Evolutionary conservation across 352 stramenopile species (phyloP), one percentile per base, ranked within the genome.

Genomic region (Pythium aphanidermatum): DNA sequence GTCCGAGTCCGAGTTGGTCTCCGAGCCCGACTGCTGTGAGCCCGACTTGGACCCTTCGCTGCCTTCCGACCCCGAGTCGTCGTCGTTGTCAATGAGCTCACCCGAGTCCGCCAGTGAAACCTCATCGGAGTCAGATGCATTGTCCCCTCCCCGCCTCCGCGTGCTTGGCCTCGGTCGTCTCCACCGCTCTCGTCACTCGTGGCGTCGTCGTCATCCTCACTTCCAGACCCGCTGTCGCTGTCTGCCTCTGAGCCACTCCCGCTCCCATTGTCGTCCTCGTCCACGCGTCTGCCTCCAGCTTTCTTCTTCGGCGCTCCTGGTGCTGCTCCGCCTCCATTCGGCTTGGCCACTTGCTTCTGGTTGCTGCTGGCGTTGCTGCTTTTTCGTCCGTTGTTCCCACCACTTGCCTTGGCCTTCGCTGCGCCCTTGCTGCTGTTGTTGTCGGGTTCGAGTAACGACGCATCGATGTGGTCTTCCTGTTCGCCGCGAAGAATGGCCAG

Each of bases 401-500:
- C 75, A 14, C 58, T 76, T 57, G 51, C 23, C 11, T 66, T 83
- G 55, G 36, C 84, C 34, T 79, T 33, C 5, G 17, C 48, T n/a
- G 26, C 19, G 14, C 31, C 33, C 12, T 45, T 52, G 33, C 31
- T 69, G 50, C 63, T 74, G 58, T 60, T 66, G 44, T 50, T 65
- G 29, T 73, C 60, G 2, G 49, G 31, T 29, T 74, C 68, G 26
- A 84, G 42, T 51, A 88, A 68, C 28, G 70, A 71, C 33, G 55
- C 69, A 16, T 90, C 80, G 31, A 79, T 72, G 33, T 83, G 69
- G 34, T 94, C 80, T 38, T 95, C 76, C 39, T 95, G 82, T 33
- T 95, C 76, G 31, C 78, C 77, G n/a, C 86, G 69, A 44, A 97
- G 49, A 45, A 97, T 89, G 30, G 70, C 67, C 26, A 95, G 58